These are phyloP conservation scores for Apiospora aurea DNA, from an alignment of 2,329 filamentous ascomycete genomes.

Conservation along the genomic window DNA sequence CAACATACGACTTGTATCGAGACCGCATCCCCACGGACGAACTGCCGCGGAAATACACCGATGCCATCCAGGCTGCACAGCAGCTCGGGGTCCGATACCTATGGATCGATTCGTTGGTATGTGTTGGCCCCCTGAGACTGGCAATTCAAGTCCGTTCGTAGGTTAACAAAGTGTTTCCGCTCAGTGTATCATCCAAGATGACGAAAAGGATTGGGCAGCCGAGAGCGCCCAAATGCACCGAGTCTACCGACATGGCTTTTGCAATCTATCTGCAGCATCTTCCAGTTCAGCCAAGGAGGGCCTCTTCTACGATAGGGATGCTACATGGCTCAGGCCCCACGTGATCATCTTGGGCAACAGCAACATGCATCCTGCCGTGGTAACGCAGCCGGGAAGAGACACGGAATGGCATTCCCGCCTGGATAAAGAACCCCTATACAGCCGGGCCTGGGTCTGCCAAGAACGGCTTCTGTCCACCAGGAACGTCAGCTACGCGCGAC, in stretches of 20 bases:
- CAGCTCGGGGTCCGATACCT: constrained; percentile 7
- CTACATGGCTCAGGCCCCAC: neutral
- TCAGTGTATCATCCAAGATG: constrained; percentile 1
- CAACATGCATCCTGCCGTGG: neutral
- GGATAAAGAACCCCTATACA: neutral
- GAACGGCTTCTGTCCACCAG: neutral
- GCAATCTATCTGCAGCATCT: neutral
- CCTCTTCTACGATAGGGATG: neutral
- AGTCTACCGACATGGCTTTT: neutral
- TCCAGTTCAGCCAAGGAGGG: neutral
- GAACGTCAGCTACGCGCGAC: constrained; percentile 1
- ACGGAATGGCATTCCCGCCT: neutral
- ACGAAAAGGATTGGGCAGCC: neutral
- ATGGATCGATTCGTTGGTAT: constrained; percentile 10
- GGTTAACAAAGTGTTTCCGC: too few relatives aligned
- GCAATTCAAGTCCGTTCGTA: neutral
- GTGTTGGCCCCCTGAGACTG: neutral
- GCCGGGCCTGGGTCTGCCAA: constrained; percentile 12
- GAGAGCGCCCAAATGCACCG: neutral
- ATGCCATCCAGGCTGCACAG: neutral
- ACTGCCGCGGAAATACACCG: neutral
- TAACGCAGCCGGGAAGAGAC: neutral
- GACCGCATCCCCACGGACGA: neutral
- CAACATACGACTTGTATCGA: neutral
- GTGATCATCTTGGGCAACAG: neutral